Conservation (phyloP, 306 rosid genomes). For the Hylodesmum podocarpum region DNA sequence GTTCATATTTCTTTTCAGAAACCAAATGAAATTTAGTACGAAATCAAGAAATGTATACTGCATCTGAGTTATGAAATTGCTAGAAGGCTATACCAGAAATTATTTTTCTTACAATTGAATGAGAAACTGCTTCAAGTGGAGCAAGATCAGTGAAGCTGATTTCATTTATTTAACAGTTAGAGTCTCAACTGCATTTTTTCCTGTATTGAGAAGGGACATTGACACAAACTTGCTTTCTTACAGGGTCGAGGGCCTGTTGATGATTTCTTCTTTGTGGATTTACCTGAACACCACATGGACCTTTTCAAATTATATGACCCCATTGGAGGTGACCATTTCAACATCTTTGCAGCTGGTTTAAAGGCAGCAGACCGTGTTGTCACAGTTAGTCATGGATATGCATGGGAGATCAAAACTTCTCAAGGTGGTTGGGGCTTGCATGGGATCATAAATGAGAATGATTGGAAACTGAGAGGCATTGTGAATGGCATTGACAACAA, state of each 20-base stretch:
- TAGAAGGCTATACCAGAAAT: background rate
- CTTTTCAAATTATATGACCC: constrained; percentile 65
- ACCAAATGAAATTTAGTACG: background rate
- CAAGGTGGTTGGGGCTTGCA: constrained; percentile 91
- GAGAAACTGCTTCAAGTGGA: background rate
- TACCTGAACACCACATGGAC: constrained; percentile 65
- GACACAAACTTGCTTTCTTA: constrained; percentile 11
- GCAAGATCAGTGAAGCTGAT: background rate
- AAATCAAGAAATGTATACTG: constrained; percentile 6
- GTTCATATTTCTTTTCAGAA: background rate
- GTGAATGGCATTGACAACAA: constrained; percentile 76
- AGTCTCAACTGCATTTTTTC: constrained; percentile 1
- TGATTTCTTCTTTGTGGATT: constrained; percentile 55
- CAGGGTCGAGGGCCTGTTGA: constrained; percentile 86
- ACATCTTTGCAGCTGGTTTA: constrained; percentile 84
- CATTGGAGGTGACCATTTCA: constrained; percentile 82
- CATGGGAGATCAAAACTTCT: constrained; percentile 72
- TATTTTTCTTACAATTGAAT: background rate
- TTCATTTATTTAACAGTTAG: background rate
- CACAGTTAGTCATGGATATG: constrained; percentile 85
- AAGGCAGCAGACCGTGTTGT: constrained; percentile 75
- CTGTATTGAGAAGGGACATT: background rate
- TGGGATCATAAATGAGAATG: constrained; percentile 61
- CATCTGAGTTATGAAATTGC: background rate
- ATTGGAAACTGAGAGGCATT: constrained; percentile 77